Base-by-base conservation (phyloP, 2,329 filamentous ascomycete species). In the Karstenula rhodostoma region DNA sequence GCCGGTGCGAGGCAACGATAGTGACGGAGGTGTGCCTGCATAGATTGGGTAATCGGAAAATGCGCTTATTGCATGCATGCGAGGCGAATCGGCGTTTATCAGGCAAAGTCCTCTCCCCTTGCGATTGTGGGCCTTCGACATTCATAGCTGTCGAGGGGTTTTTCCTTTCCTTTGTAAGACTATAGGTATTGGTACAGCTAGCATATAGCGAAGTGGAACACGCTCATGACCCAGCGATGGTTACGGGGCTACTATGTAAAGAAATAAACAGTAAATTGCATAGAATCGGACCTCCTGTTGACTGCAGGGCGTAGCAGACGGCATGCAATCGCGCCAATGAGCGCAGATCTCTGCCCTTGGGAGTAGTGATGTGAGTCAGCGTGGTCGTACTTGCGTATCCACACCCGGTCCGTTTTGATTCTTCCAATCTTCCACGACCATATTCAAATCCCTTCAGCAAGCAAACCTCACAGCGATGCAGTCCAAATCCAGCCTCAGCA, bases 1-100 rank as follows among this genome's bases (percentile, higher is more conserved):
- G 23, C 66, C 67, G 3, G 63, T 67, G 15, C 65, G 64, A 9
- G 64, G 65, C 15, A 63, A 62, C 32, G 62, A 63, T 4, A 61
- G 59, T 22, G 61, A 61, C 19, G 64, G 62, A 9, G 67, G 66
- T 23, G 59, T 71, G 17, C 66, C 65, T 25, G 70, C 67, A 12
- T 70, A 69, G 44, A 61, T 47, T 44, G 37, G 46, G 54, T 55
- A 56, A 25, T 42, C 49, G 56, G 48, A 32, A 22, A 43, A 25
- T 43, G 42, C 27, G 51, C 52, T 53, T 44, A 58, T 57, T 19
- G 48, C 50, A 51, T 61, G 58, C 58, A 65, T 60, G 49, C 27
- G 43, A 58, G 63, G 61, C 58, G 58, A 58, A 61, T 27, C 32
- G 63, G 61, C 63, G 60, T 63, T 58, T 44, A 33, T 23, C n/a